These are phyloP conservation scores for Melocanna baccifera DNA, from an alignment of 176 grass and related monocot genomes.

Conservation along the genomic window DNA sequence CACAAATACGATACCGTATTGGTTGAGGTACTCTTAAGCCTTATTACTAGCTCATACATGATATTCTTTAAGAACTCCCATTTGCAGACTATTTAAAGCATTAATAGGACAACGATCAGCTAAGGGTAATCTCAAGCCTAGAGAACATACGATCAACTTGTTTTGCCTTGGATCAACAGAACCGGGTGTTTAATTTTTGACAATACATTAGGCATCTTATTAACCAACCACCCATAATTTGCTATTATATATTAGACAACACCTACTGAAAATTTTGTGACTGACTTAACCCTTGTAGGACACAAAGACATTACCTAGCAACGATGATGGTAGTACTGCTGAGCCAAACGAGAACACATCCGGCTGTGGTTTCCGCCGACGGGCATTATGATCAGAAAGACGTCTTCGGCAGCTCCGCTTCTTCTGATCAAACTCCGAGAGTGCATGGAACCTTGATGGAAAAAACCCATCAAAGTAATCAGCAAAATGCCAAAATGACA, in stretches of 20 bases:
- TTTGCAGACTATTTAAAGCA: not conserved
- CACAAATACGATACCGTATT: not conserved
- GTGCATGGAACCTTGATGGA: slow-evolving; percentile 52
- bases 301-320: slow-evolving; percentile 41
- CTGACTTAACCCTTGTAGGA: not conserved
- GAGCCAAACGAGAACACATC: slow-evolving; percentile 53
- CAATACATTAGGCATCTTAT: not conserved
- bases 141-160: not conserved
- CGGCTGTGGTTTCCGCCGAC: slow-evolving; percentile 58
- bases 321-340: slow-evolving; percentile 14
- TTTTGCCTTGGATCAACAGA: not conserved
- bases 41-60: not conserved
- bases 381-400: slow-evolving; percentile 67
- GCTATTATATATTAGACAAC: not conserved
- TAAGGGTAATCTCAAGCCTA: not conserved
- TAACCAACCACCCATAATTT: not conserved
- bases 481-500: not conserved
- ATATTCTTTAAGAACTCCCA: not conserved
- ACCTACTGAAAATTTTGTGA: not conserved
- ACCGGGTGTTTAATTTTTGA: not conserved
- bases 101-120: not conserved
- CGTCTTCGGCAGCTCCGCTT: slow-evolving; percentile 64
- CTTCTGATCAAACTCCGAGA: slow-evolving; percentile 71
- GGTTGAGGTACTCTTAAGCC: not conserved
- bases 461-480: not conserved